Conservation (phyloP, 176 grass and related monocot genomes). For the Carex kokanica region DNA sequence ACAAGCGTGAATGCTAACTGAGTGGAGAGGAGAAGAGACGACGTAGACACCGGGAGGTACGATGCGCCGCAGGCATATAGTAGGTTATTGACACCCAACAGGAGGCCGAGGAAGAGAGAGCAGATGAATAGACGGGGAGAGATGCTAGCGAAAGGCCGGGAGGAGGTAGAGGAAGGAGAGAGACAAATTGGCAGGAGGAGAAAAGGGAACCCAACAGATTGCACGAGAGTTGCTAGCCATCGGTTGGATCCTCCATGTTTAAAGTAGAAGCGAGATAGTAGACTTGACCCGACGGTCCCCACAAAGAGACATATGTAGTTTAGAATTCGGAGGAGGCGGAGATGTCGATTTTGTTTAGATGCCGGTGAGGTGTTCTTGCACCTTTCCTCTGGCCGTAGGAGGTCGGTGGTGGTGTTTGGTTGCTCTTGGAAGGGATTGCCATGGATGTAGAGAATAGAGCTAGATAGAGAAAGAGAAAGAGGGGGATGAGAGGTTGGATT, state of each 20-base stretch:
- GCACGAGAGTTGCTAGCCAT: constrained; percentile 88
- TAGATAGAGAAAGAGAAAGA: not conserved
- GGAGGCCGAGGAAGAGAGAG: constrained; percentile 61
- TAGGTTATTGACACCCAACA: constrained; percentile 92
- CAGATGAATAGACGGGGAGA: constrained; percentile 37
- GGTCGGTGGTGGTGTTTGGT: constrained; percentile 1
- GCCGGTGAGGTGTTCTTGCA: not conserved
- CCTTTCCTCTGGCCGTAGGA: constrained; percentile 13
- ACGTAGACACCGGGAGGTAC: constrained; percentile 87
- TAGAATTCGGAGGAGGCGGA: constrained; percentile 6
- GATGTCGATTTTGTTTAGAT: not conserved
- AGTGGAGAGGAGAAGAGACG: constrained; percentile 81
- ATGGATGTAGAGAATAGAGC: not conserved
- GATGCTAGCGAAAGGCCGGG: constrained; percentile 48
- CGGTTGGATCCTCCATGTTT: constrained; percentile 60
- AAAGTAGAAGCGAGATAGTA: constrained; percentile 91
- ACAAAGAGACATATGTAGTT: constrained; percentile 68
- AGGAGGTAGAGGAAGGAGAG: constrained; percentile 22
- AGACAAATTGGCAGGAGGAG: constrained; percentile 61
- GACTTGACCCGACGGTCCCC: constrained; percentile 65
- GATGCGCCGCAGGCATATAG: constrained; percentile 76
- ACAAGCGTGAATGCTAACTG: constrained; percentile 85
- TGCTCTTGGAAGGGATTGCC: constrained; percentile 17
- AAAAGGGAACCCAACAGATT: constrained; percentile 80
- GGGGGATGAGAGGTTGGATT: not conserved